These are phyloP conservation scores for Colletotrichum sp. DNA, from an alignment of 2,329 filamentous ascomycete species.

Conservation along the genomic window DNA sequence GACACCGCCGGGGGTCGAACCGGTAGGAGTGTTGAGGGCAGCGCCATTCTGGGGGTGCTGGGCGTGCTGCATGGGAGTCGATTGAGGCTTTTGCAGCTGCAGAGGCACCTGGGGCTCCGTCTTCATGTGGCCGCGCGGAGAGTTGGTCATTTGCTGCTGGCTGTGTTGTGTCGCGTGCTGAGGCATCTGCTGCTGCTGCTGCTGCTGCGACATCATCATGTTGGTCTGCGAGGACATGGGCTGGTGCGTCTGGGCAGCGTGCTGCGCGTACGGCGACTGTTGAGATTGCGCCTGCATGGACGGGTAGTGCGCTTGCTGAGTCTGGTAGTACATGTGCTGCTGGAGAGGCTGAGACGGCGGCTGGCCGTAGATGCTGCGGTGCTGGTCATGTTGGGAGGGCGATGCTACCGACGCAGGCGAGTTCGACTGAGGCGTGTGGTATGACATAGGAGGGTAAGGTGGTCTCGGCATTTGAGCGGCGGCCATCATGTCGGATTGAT, in stretches of 20 bases:
- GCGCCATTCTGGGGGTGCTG: conserved; percentile 44
- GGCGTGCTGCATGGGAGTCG: conserved; percentile 44
- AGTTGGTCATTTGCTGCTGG: conserved; percentile 62
- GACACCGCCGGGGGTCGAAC: conserved; percentile 56
- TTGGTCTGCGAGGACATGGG: conserved; percentile 67
- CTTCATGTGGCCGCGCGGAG: conserved; percentile 62
- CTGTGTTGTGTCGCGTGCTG: conserved; percentile 59
- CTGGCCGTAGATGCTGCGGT: conserved; percentile 85
- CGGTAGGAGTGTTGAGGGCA: conserved; percentile 49
- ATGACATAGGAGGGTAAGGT: conserved; percentile 85
- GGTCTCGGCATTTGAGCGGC: conserved; percentile 72
- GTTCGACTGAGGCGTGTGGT: conserved; percentile 94
- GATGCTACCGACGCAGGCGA: conserved; percentile 94
- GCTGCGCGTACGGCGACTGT: conserved; percentile 66
- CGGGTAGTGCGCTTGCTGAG: conserved; percentile 65
- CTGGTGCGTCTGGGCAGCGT: conserved; percentile 56
- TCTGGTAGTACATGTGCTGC: conserved; percentile 78
- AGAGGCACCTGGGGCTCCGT: conserved; percentile 66
- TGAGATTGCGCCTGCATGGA: conserved; percentile 69
- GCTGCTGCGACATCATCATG: conserved; percentile 68
- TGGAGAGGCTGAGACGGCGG: conserved; percentile 79
- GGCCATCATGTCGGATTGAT: conserved; percentile 72
- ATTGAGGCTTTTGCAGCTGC: conserved; percentile 63
- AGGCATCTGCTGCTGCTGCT: conserved; percentile 25
- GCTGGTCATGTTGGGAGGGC: conserved; percentile 86